phyloP scores from a whole-genome alignment of 169 alveolate genomes.

The Cryptosporidium meleagridis region DNA sequence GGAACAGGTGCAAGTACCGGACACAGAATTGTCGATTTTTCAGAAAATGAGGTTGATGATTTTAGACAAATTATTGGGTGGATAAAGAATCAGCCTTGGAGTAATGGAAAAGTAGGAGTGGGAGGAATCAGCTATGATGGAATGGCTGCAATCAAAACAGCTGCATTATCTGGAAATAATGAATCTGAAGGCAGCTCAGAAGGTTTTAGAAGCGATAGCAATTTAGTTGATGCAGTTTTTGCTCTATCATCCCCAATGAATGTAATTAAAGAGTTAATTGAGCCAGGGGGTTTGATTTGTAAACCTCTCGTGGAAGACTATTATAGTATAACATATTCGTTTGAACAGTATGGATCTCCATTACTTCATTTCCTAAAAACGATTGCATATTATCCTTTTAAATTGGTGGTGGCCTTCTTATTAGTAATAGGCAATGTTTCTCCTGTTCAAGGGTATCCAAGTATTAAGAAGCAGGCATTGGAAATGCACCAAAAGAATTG shows the following conservation, averaged over 20 bases:
- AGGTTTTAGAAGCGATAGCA: conserved; percentile 25
- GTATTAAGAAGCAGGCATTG: conserved; percentile 74
- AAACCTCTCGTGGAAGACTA: conserved; percentile 79
- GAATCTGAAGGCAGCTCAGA: background rate
- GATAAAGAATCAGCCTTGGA: conserved; percentile 78
- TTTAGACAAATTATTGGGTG: conserved; percentile 74
- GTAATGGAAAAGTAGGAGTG: conserved; percentile 77
- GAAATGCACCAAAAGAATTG: conserved; percentile 76
- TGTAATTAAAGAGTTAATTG: conserved; percentile 78
- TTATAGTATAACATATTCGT: conserved; percentile 77
- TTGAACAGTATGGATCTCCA: conserved; percentile 80
- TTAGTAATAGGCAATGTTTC: conserved; percentile 77
- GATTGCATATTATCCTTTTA: conserved; percentile 74
- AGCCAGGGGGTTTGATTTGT: conserved; percentile 79
- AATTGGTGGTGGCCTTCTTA: conserved; percentile 76
- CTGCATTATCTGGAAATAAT: conserved; percentile 71
- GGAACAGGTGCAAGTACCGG: conserved; percentile 84
- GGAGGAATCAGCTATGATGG: conserved; percentile 83
- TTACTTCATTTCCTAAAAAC: conserved; percentile 75
- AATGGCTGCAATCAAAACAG: conserved; percentile 79
- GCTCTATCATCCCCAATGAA: conserved; percentile 78
- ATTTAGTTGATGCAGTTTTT: conserved; percentile 69
- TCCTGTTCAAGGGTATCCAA: conserved; percentile 76
- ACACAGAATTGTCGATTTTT: conserved; percentile 77
- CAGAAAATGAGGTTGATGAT: conserved; percentile 77